These are phyloP conservation scores for Blastocystis sp. DNA, from an alignment of 352 stramenopile species.

Conservation along the genomic window DNA sequence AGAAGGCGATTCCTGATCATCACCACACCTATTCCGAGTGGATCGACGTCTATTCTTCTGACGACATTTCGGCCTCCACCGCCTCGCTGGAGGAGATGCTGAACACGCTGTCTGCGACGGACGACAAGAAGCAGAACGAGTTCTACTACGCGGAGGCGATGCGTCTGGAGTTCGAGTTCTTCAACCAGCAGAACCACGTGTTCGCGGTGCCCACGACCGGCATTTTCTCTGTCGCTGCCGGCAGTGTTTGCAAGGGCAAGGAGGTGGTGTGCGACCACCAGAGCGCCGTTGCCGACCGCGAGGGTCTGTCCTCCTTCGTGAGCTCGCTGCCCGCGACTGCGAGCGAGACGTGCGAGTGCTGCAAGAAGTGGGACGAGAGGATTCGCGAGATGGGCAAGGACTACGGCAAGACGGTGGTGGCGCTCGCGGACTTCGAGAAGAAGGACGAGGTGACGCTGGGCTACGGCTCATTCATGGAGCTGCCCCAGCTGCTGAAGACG, in stretches of 20 bases:
- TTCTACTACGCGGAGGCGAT: slow-evolving; percentile 72
- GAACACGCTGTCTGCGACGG: slow-evolving; percentile 13
- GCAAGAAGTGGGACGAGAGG: not conserved
- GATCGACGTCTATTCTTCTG: slow-evolving; percentile 53
- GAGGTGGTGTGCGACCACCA: slow-evolving; percentile 26
- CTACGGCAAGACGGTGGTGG: slow-evolving; percentile 51
- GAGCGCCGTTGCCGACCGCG: not conserved
- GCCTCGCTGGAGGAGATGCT: slow-evolving; percentile 39
- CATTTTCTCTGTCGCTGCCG: slow-evolving; percentile 41
- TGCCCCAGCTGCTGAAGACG: slow-evolving; percentile 59
- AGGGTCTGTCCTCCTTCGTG: slow-evolving; percentile 35
- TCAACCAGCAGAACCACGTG: slow-evolving; percentile 70
- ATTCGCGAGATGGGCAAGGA: slow-evolving; percentile 55
- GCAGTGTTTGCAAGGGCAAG: not conserved
- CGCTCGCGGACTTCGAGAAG: not conserved
- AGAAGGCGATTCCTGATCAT: slow-evolving; percentile 56
- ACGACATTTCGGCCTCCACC: not conserved
- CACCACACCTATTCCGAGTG: slow-evolving; percentile 66
- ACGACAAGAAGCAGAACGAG: slow-evolving; percentile 36
- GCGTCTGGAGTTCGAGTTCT: slow-evolving; percentile 74
- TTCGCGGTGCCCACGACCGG: slow-evolving; percentile 25
- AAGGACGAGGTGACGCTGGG: slow-evolving; percentile 8
- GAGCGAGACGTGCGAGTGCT: not conserved
- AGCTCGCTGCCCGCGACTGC: not conserved
- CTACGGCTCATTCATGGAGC: slow-evolving; percentile 37